Evolutionary conservation across 106 monocot genomes (phyloP).

Genomic region (Gastrodia elata): DNA sequence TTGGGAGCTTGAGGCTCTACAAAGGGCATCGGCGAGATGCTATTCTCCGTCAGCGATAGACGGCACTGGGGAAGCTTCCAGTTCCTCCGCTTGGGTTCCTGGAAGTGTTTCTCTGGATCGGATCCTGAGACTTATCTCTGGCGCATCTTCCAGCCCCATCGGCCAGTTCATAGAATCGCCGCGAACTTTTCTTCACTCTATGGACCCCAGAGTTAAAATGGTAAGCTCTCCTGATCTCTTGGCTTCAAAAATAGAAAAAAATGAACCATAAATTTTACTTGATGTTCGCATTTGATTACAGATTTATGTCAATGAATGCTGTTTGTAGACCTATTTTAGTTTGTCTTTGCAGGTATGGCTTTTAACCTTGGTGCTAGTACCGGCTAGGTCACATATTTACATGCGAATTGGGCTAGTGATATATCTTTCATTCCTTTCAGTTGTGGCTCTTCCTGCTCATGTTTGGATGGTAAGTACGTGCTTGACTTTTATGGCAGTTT

Average conservation of each 20-base stretch:
- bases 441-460: constrained; percentile 69
- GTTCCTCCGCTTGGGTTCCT: constrained; percentile 35
- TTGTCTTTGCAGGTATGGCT: constrained; percentile 70
- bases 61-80: not conserved
- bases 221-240: constrained; percentile 20
- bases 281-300: not conserved
- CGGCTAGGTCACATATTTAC: constrained; percentile 83
- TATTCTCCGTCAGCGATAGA: not conserved
- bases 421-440: constrained; percentile 68
- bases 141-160: constrained; percentile 60
- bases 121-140: constrained; percentile 45
- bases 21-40: constrained; percentile 3
- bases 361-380: constrained; percentile 79
- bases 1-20: not conserved
- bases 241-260: no score
- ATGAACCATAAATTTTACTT: not conserved
- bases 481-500: not conserved
- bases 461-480: constrained; percentile 65
- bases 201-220: constrained; percentile 89
- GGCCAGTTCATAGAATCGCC: constrained; percentile 69
- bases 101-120: constrained; percentile 28
- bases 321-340: not conserved
- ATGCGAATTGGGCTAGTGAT: constrained; percentile 74
- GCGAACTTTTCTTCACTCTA: constrained; percentile 49
- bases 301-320: not conserved